These are phyloP conservation scores for Neoconidiobolus thromboides DNA, from an alignment of 371 early-diverging fungal species.

Conservation along the genomic window DNA sequence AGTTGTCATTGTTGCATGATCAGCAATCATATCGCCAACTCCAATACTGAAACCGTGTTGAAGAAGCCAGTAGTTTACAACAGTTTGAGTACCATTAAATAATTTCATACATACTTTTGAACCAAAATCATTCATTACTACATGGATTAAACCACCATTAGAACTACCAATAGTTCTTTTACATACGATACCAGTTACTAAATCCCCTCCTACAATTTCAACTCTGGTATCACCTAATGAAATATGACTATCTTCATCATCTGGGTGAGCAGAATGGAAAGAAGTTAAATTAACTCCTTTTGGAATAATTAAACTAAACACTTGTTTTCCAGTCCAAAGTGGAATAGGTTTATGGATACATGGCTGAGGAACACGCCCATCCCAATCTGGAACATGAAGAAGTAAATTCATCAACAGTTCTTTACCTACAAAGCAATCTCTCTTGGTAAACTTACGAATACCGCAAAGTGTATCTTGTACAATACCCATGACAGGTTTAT, in stretches of 20 bases:
- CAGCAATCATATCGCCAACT: slow-evolving; percentile 98
- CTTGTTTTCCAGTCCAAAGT: slow-evolving; percentile 98
- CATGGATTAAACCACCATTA: slow-evolving; percentile 89
- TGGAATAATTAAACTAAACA: slow-evolving; percentile 85
- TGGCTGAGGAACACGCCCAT: slow-evolving; percentile 84
- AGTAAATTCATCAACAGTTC: slow-evolving; percentile 90
- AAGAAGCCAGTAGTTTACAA: slow-evolving; percentile 93
- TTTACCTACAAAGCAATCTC: slow-evolving; percentile 82
- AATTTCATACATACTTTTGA: slow-evolving; percentile 77
- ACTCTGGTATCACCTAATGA: slow-evolving; percentile 88
- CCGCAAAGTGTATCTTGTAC: slow-evolving; percentile 99
- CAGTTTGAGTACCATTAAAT: slow-evolving; percentile 87
- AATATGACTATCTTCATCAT: slow-evolving; percentile 52
- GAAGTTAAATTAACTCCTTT: slow-evolving; percentile 71
- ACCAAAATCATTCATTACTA: slow-evolving; percentile 91
- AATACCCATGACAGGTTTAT: slow-evolving; percentile 99
- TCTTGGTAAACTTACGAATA: slow-evolving; percentile 86
- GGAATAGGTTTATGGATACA: slow-evolving; percentile 90
- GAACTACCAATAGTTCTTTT: slow-evolving; percentile 95
- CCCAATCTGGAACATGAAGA: slow-evolving; percentile 92
- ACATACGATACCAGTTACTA: slow-evolving; percentile 90
- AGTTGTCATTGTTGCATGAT: slow-evolving; percentile 61
- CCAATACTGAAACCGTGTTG: slow-evolving; percentile 95
- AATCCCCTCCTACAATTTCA: slow-evolving; percentile 84
- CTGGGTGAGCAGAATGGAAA: slow-evolving; percentile 62